Evolutionary conservation across 2,329 filamentous ascomycete genomes (phyloP).

Genomic region (Diaporthe sp.): DNA sequence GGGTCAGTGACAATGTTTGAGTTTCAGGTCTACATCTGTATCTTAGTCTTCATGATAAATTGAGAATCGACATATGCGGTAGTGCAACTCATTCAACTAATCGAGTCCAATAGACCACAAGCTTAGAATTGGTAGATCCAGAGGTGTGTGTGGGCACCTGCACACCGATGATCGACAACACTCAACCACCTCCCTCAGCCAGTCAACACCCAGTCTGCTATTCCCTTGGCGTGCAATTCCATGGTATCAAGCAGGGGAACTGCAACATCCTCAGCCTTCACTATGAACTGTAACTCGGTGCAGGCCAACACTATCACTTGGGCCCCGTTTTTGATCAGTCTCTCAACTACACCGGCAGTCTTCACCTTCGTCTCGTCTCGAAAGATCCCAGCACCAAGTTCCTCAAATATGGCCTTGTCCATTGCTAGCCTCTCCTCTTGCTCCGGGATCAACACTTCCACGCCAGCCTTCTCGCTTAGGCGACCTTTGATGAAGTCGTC

Average conservation of each 20-base stretch:
- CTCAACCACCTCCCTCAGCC: not conserved
- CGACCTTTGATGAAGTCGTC: conserved; percentile 33
- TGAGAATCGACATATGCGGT: too few species aligned
- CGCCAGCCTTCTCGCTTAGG: conserved; percentile 30
- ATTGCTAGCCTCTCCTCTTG: conserved; percentile 27
- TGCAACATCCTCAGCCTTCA: conserved; percentile 31
- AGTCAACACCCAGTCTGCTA: conserved; percentile 32
- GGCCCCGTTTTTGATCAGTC: conserved; percentile 32
- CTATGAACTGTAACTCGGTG: conserved; percentile 35
- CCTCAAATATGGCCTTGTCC: conserved; percentile 34
- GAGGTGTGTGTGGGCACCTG: too few species aligned
- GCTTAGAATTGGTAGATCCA: too few species aligned
- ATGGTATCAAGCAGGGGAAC: conserved; percentile 36
- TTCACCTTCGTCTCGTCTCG: conserved; percentile 18
- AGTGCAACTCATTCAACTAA: too few species aligned
- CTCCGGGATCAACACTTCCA: conserved; percentile 36
- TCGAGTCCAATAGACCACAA: too few species aligned
- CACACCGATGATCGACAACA: not conserved
- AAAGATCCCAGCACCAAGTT: conserved; percentile 33
- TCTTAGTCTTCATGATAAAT: too few species aligned
- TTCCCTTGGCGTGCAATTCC: conserved; percentile 35
- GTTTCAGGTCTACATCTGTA: too few species aligned
- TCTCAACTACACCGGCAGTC: conserved; percentile 21
- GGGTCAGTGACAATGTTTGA: too few species aligned
- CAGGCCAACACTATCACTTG: conserved; percentile 36